These are phyloP conservation scores for Fusarium cyanostomum DNA, from an alignment of 2,329 filamentous ascomycete genomes.

Conservation along the genomic window DNA sequence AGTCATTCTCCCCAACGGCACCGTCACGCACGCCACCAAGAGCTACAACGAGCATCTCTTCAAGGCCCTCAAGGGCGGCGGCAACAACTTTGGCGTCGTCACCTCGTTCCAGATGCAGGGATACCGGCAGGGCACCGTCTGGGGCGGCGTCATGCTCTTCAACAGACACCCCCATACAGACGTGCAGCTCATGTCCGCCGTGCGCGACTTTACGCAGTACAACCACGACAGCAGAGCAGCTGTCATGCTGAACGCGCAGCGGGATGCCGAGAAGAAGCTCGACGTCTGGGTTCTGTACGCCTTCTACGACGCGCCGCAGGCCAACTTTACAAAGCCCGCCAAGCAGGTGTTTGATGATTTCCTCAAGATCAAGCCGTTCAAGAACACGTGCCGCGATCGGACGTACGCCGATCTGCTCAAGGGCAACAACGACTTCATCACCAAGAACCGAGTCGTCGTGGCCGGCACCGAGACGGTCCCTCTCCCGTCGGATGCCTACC, in stretches of 20 bases:
- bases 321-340: constrained; percentile 56
- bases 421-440: constrained; percentile 39
- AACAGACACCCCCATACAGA: constrained; percentile 43
- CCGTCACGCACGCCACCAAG: constrained; percentile 56
- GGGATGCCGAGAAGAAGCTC: constrained; percentile 46
- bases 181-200: constrained; percentile 54
- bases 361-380: constrained; percentile 42
- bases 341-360: constrained; percentile 62
- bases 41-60: constrained; percentile 59
- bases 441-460: constrained; percentile 39
- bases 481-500: constrained; percentile 42
- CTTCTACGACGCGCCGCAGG: constrained; percentile 67
- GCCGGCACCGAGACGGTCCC: constrained; percentile 52
- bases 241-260: constrained; percentile 65
- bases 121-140: constrained; percentile 52
- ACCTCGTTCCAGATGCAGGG: constrained; percentile 56
- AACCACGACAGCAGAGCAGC: constrained; percentile 68
- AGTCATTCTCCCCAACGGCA: constrained; percentile 62
- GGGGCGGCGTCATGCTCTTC: constrained; percentile 56
- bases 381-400: constrained; percentile 59
- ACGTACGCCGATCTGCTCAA: constrained; percentile 56
- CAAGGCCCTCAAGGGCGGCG: constrained; percentile 63
- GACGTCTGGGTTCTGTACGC: constrained; percentile 68
- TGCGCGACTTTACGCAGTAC: constrained; percentile 65
- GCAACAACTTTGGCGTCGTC: constrained; percentile 65